phyloP scores from a whole-genome alignment of 2,329 filamentous ascomycete genomes.

The Cadophora malorum region DNA sequence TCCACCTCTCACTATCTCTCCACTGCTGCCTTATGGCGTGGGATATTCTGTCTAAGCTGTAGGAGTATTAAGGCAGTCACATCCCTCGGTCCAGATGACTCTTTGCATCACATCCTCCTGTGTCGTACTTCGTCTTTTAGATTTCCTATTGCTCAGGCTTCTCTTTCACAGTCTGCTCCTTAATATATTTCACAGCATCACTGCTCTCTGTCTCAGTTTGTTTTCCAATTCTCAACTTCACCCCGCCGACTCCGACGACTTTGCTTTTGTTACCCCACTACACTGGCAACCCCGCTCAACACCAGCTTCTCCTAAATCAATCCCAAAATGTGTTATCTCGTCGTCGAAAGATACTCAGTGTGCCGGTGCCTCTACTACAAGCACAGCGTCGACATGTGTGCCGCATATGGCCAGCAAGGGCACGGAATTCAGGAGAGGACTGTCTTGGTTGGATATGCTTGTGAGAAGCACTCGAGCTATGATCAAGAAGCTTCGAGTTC shows the following conservation, averaged over 20 bases:
- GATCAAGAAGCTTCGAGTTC: conserved; percentile 34
- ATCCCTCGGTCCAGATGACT: conserved; percentile 43
- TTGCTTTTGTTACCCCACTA: conserved; percentile 28
- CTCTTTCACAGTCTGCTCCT: conserved; percentile 41
- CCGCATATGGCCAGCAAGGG: conserved; percentile 64
- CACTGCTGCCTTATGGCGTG: conserved; percentile 42
- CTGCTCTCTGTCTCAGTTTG: conserved; percentile 33
- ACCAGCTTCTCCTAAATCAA: conserved; percentile 25
- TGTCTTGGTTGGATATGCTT: conserved; percentile 74
- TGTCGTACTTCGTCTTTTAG: conserved; percentile 36
- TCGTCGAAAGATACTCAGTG: conserved; percentile 72
- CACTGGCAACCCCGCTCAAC: conserved; percentile 24
- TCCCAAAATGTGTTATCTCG: conserved; percentile 69
- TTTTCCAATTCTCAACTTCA: conserved; percentile 28
- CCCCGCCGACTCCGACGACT: conserved; percentile 25
- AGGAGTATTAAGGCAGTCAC: conserved; percentile 45
- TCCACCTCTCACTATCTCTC: conserved; percentile 26
- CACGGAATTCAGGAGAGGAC: conserved; percentile 71
- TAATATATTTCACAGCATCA: conserved; percentile 44
- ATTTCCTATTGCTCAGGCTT: conserved; percentile 43
- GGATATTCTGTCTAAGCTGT: conserved; percentile 29
- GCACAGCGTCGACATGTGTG: conserved; percentile 72
- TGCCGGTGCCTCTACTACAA: conserved; percentile 74
- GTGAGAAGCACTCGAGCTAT: conserved; percentile 54
- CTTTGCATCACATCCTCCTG: conserved; percentile 40